Base-by-base conservation (phyloP, 441 rosid genomes). In the Pelargonium citronellum region DNA sequence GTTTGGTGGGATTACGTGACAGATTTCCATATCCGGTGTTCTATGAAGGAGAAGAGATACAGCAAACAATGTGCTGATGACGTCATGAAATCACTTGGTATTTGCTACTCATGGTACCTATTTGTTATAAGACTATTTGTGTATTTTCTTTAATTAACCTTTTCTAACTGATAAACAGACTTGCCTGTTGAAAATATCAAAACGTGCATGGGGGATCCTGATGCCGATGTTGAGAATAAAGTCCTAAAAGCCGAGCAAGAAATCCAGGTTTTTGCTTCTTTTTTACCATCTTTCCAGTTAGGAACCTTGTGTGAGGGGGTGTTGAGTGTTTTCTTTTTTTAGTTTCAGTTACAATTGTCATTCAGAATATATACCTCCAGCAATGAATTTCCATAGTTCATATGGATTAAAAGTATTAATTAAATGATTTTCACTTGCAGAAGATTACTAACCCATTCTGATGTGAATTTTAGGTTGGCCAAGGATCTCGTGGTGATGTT, bases 1-100 rank as follows among this genome's bases (percentile, higher is more conserved):
- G 74, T 85, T 20, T 94, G 98, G 98, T 94, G 98, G 98, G 96
- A 94, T 74, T 94, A 89, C 17, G 97, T 90, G 16, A 94, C 93
- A 17, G 98, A 94, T 85, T 94, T 94, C 77, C 97, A 91, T 78
- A 85, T 94, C 73, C 83, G 97, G 76, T 94, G 98, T 78, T 97
- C 97, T 55, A 94, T 94, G 98, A 94, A 91, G 82, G 87, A 90
- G 69, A 94, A 94, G 79, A 90, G 82, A 67, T 94, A 91, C 88
- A 89, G 87, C 76, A 72, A 91, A 71, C 87, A 84, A 0, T 91
- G 98, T 66, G 97, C 98, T 49, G 84, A 85, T n/a, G 57, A 73
- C 34, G 96, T 92, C 60, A 86, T 92, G 74, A 83, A 73, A 78
- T 86, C 94, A 77, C 94, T 91, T 57, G 94, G 98, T 92, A 78